Evolutionary conservation across 2,329 filamentous ascomycete species (phyloP), one percentile per base, ranked within the genome.

Genomic region (Neonectria magnoliae): DNA sequence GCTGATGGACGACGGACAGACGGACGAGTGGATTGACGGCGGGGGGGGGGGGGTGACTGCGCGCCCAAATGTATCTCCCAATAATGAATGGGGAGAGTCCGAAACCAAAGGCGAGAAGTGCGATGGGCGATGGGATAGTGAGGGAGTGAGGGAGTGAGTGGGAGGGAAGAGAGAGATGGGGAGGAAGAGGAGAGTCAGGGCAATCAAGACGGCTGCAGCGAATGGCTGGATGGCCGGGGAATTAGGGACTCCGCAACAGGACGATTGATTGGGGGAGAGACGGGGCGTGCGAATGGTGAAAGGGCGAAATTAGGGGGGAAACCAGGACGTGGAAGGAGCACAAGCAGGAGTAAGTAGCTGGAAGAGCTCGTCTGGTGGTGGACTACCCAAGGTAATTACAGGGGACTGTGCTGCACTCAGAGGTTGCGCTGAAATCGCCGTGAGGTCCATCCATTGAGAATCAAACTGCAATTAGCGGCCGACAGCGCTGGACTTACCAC

Each of bases 221-320:
- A 62, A 57, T 60, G 57, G 57, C 41, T 58, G 52, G 44, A 59
- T 57, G 60, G 64, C 62, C 66, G 69, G 71, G 64, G 63, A 60
- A 60, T 57, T 63, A 54, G 52, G 55, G 65, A 72, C 65, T 68
- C 71, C 68, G 64, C 60, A 48, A 62, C 44, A 44, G 57, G 55
- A 52, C 44, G 29, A 42, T 54, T 48, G 38, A 71, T 71, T 71
- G 65, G 69, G 45, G 52, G 44, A 22, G 33, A 25, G 53, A 57
- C 59, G 57, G 57, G 57, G 18, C 36, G 62, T 33, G 31, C 25
- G 44, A 64, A 62, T 56, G 66, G 48, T 53, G 68, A 56, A 59
- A 61, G 60, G 64, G 56, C 53, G 68, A 59, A 59, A 61, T 62
- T 59, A 25, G 58, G 62, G 58, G 51, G 56, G 47, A 51, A n/a